phyloP scores from a whole-genome alignment of 352 stramenopile species.

The Achlya hypogyna region DNA sequence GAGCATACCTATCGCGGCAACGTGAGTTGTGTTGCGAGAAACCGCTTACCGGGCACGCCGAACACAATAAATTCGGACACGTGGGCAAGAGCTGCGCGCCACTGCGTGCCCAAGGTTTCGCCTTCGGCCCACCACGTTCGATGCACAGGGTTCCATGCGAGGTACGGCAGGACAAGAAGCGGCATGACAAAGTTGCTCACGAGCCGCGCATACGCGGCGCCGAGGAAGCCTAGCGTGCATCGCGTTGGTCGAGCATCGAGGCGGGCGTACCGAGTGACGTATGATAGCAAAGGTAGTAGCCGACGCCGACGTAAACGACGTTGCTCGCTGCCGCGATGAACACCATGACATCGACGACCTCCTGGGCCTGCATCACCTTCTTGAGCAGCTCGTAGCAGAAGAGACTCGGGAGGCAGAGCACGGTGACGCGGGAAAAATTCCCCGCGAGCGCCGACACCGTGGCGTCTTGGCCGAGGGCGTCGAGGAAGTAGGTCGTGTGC shows the following conservation, averaged over 20 bases:
- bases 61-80: conserved; percentile 24
- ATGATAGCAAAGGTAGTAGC: conserved; percentile 10
- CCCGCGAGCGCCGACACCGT: not conserved
- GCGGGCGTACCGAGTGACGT: not conserved
- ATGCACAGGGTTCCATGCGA: conserved; percentile 14
- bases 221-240: conserved; percentile 18
- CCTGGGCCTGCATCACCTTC: conserved; percentile 32
- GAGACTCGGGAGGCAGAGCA: conserved; percentile 24
- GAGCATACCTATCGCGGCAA: conserved; percentile 41
- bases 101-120: not conserved
- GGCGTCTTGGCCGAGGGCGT: not conserved
- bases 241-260: too few relatives aligned
- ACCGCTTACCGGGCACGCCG: conserved; percentile 33
- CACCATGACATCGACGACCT: conserved; percentile 32
- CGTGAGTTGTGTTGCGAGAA: not conserved
- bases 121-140: conserved; percentile 7
- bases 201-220: conserved; percentile 16
- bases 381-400: conserved; percentile 33
- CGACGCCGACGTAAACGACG: not conserved
- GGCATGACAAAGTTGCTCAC: not conserved
- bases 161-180: not conserved
- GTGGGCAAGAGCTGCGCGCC: conserved; percentile 12
- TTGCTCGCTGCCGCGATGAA: conserved; percentile 21
- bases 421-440: not conserved
- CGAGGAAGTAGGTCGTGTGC: conserved; percentile 2